Base-by-base conservation (phyloP, 192 early-diverging fungal species). In the Paraglomus brasilianum region DNA sequence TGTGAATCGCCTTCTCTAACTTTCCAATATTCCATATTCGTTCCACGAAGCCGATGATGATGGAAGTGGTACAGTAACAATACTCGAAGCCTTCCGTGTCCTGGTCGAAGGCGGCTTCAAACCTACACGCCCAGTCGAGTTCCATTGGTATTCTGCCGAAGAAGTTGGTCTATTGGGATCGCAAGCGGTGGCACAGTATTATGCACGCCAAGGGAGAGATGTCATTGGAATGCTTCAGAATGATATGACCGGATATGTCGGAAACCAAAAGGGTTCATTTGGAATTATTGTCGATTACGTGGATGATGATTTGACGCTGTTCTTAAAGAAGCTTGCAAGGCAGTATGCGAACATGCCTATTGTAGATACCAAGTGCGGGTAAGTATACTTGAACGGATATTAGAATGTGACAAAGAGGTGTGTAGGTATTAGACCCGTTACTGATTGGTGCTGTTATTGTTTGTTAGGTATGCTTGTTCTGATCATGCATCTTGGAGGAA, bases 111-210 rank as follows among this genome's bases (percentile, higher is more conserved):
- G 76, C 57, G 88, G 82, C 0, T 91, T 94, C 69, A 77, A 76
- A 21, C 94, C 93, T 15, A 56, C 78, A 8, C 74, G 86, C 63
- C 85, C 93, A n/a, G 91, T 98, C 42, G 95, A 97, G 73, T 97
- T 97, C 83, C 95, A 97, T 82, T 98, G 92, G 91, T 94, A 95
- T 74, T 86, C 91, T 55, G 95, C 83, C 61, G 92, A 97, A 80
- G 93, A 95, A 78, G 92, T 82, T 67, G 94, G 93, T 41, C 81
- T 98, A 14, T 81, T 96, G 63, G 95, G 96, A 14, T 91, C 89
- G 36, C 93, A 95, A 81, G 91, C 83, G 61, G 85, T 96, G 60
- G 90, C 91, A 13, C 57, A 79, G 41, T 72, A 84, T 38, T 96
- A 95, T 78, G 76, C 82, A 64, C 62, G 79, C 14, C 74, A 77